Percentiles rank a stretch among this genome's conserved stretches.
These are phyloP conservation scores for Laguncularia racemosa DNA, from an alignment of 345 rosid genomes.

Conservation along the genomic window DNA sequence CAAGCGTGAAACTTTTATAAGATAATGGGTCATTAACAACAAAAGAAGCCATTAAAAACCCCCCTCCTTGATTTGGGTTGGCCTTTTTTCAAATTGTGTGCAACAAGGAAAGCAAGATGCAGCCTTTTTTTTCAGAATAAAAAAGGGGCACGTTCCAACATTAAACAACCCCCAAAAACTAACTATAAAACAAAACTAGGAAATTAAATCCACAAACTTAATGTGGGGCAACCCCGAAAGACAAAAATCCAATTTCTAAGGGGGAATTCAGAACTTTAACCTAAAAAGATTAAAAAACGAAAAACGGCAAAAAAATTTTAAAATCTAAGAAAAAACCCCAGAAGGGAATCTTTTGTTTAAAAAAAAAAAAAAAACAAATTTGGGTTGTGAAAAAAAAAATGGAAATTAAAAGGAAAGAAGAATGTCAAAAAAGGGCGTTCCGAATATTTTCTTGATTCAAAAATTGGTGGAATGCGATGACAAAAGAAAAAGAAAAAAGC, in stretches of 20 bases:
- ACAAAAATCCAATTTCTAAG: too few relatives aligned
- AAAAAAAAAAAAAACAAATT: background rate
- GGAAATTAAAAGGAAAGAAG: background rate
- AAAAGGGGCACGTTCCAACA: constrained; percentile 38
- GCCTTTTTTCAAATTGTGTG: too few relatives aligned
- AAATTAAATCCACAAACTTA: background rate
- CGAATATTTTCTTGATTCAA: too few relatives aligned
- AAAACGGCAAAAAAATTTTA: too few relatives aligned
- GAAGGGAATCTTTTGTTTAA: too few relatives aligned
- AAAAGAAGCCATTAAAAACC: constrained; percentile 9
- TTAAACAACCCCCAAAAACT: background rate
- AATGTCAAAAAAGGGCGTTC: too few relatives aligned
- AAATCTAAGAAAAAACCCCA: too few relatives aligned
- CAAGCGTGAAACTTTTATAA: background rate
- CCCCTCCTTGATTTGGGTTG: too few relatives aligned
- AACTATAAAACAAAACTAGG: background rate
- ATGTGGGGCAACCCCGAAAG: too few relatives aligned
- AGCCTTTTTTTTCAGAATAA: constrained; percentile 38
- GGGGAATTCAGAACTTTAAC: too few relatives aligned
- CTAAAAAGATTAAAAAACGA: too few relatives aligned
- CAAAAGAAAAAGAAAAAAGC: background rate
- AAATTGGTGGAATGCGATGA: too few relatives aligned
- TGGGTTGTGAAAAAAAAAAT: background rate
- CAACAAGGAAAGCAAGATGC: constrained; percentile 8
- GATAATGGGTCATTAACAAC: constrained; percentile 8